Evolutionary conservation across 2,329 filamentous ascomycete genomes (phyloP).

Genomic region (Nothophaeocryptopus gaeumannii): DNA sequence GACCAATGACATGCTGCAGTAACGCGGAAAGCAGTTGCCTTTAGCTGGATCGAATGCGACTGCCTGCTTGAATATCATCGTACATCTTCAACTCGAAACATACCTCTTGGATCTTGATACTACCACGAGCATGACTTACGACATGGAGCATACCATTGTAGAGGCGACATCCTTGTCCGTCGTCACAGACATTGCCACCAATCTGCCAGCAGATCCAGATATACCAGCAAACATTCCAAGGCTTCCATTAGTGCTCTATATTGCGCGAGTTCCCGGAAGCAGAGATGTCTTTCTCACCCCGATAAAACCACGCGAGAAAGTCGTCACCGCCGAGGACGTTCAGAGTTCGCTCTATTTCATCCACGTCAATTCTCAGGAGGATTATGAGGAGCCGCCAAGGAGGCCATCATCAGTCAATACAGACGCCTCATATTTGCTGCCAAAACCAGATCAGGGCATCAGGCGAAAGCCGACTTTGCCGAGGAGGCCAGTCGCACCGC

Average conservation of each 20-base stretch:
- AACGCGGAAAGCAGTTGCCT: conserved; percentile 7
- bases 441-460: conserved; percentile 14
- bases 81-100: not conserved
- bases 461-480: conserved; percentile 22
- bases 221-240: conserved; percentile 68
- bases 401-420: conserved; percentile 23
- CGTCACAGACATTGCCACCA: conserved; percentile 75
- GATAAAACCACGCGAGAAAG: conserved; percentile 82
- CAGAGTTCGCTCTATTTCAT: conserved; percentile 87
- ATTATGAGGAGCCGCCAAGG: conserved; percentile 47
- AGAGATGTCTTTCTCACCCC: conserved; percentile 91
- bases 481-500: conserved; percentile 15
- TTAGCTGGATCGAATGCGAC: conserved; percentile 1
- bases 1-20: conserved; percentile 1
- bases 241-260: conserved; percentile 79
- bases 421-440: conserved; percentile 22
- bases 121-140: conserved; percentile 23
- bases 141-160: conserved; percentile 42
- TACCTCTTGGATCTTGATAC: not conserved
- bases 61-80: conserved; percentile 3
- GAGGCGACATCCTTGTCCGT: conserved; percentile 81
- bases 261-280: conserved; percentile 87
- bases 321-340: conserved; percentile 83
- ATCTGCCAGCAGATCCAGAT: conserved; percentile 81
- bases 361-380: conserved; percentile 65